A percentile compares a stretch with the other conserved stretches of the same genome.
Evolutionary conservation across 1,284 basidiomycete genomes (phyloP).

Genomic region (Amylostereum chailletii): DNA sequence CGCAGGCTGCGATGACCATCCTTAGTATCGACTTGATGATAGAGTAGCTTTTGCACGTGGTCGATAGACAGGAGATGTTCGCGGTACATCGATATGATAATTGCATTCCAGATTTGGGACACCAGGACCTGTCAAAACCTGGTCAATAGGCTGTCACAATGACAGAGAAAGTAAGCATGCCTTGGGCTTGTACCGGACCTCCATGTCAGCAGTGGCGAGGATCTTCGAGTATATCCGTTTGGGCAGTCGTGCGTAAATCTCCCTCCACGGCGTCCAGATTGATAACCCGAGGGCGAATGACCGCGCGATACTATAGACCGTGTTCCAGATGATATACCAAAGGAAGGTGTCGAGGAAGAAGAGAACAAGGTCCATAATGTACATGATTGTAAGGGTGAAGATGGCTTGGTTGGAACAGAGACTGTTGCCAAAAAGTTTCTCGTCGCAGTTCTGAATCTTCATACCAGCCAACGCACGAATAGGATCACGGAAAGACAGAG

Average conservation of each 20-base stretch:
- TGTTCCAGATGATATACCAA: constrained; percentile 98
- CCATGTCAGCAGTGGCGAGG: constrained; percentile 87
- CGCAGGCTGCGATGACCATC: constrained; percentile 83
- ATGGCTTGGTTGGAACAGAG: constrained; percentile 86
- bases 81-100: constrained; percentile 99
- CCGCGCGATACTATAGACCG: constrained; percentile 83
- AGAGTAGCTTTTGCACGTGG: constrained; percentile 89
- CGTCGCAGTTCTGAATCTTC: constrained; percentile 82
- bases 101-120: constrained; percentile 96
- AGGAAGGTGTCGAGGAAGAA: constrained; percentile 98
- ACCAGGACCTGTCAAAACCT: constrained; percentile 68
- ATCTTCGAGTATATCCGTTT: constrained; percentile 94
- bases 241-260: constrained; percentile 87
- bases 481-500: constrained; percentile 85
- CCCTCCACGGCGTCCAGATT: constrained; percentile 97
- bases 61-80: constrained; percentile 95
- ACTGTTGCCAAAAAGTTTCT: constrained; percentile 73
- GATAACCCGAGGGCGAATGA: constrained; percentile 88
- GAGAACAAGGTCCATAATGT: constrained; percentile 87
- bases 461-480: constrained; percentile 89
- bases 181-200: constrained; percentile 96
- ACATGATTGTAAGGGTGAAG: constrained; percentile 93
- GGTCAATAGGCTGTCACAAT: background rate
- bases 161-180: constrained; percentile 27
- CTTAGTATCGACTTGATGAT: constrained; percentile 87